Evolutionary conservation across 208 protist species (phyloP).

Genomic region (Eutreptiella sp.): DNA sequence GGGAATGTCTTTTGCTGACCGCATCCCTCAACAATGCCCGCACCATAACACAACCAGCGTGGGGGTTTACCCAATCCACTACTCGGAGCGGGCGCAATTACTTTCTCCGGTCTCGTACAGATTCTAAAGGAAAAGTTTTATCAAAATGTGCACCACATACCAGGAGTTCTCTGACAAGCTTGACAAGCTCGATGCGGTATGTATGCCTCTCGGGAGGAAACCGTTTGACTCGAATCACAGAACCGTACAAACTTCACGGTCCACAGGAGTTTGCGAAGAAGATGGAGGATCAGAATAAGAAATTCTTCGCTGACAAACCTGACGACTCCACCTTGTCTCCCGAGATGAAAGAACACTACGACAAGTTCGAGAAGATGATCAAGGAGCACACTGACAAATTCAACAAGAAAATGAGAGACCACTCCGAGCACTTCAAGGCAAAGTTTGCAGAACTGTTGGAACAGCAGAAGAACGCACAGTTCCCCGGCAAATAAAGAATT

Average conservation of each 20-base stretch:
- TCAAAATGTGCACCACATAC: slow-evolving; percentile 67
- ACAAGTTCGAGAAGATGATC: slow-evolving; percentile 83
- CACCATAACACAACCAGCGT: too few species aligned
- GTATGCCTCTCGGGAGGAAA: too few species aligned
- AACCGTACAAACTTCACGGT: too few species aligned
- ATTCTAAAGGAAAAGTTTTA: too few species aligned
- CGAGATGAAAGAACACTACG: slow-evolving; percentile 82
- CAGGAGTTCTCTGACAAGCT: slow-evolving; percentile 77
- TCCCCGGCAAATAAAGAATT: slow-evolving; percentile 60
- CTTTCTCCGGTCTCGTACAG: too few species aligned
- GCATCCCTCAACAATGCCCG: too few species aligned
- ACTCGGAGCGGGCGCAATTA: too few species aligned
- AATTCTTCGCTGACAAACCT: slow-evolving; percentile 80
- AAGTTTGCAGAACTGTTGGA: slow-evolving; percentile 77
- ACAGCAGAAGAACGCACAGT: slow-evolving; percentile 82
- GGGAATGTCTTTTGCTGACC: too few species aligned
- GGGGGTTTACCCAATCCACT: too few species aligned
- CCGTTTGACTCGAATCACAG: too few species aligned
- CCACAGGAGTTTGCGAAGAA: slow-evolving; percentile 81
- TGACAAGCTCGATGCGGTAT: slow-evolving; percentile 71
- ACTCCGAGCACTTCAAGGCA: slow-evolving; percentile 79
- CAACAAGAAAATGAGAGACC: slow-evolving; percentile 82
- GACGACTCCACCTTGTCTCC: slow-evolving; percentile 73
- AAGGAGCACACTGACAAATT: slow-evolving; percentile 84
- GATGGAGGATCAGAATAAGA: slow-evolving; percentile 84